A percentile compares a stretch with the other conserved stretches of the same genome.
phyloP scores from a whole-genome alignment of 495 filamentous ascomycete genomes.

The Hypoxylon lienhwacheense region DNA sequence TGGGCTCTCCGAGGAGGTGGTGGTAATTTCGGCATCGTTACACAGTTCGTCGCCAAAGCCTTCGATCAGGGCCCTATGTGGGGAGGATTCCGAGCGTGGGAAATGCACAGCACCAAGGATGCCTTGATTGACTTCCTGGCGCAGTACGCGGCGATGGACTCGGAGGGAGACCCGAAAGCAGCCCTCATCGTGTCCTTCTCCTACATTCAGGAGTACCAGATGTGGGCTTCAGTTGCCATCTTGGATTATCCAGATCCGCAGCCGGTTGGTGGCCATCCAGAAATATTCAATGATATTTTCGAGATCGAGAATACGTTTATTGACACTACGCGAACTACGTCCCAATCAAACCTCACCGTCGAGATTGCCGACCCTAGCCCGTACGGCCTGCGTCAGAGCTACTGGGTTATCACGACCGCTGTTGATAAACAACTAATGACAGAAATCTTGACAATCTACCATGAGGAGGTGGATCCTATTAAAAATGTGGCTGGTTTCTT shows the following conservation, averaged over 20 bases:
- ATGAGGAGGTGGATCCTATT: constrained; percentile 39
- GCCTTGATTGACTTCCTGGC: constrained; percentile 7
- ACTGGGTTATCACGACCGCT: constrained; percentile 46
- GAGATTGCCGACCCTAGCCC: constrained; percentile 45
- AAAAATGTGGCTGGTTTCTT: constrained; percentile 40
- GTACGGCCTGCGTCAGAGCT: constrained; percentile 48
- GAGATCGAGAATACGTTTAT: constrained; percentile 41
- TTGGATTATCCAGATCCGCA: constrained; percentile 44
- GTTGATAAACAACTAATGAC: constrained; percentile 41
- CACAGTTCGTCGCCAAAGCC: constrained; percentile 23
- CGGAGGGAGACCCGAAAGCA: constrained; percentile 12
- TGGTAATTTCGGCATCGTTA: constrained; percentile 55
- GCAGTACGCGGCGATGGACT: constrained; percentile 11
- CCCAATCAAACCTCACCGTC: constrained; percentile 48
- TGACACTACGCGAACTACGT: constrained; percentile 41
- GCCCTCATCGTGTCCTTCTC: constrained; percentile 27
- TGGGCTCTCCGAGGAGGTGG: constrained; percentile 51
- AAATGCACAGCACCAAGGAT: constrained; percentile 13
- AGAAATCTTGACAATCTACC: constrained; percentile 45
- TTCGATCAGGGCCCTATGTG: constrained; percentile 24
- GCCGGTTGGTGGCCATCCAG: constrained; percentile 42
- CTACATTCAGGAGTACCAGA: constrained; percentile 7
- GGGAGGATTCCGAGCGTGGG: constrained; percentile 20
- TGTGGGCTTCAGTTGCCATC: constrained; percentile 15
- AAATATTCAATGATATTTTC: constrained; percentile 48